phyloP scores from a whole-genome alignment of 805 yeast genomes.

The Cyberlindnera petersonii region DNA sequence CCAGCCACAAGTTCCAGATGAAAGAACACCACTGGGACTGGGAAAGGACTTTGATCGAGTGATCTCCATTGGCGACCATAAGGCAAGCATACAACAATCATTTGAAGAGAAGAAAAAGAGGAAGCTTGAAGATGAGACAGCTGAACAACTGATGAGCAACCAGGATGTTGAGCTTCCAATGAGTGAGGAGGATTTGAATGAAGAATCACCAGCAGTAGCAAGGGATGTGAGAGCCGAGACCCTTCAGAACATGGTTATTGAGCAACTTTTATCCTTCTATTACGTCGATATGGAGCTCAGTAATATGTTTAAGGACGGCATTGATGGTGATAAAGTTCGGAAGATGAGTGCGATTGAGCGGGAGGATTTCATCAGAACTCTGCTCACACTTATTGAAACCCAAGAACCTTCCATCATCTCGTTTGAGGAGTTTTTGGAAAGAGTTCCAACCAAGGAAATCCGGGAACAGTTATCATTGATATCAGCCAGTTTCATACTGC shows the following conservation, averaged over 20 bases:
- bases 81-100: neutral
- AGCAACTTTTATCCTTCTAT: constrained; percentile 8
- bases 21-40: neutral
- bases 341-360: neutral
- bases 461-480: neutral
- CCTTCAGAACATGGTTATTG: constrained; percentile 10
- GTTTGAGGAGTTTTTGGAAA: constrained; percentile 8
- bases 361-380: neutral
- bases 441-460: constrained; percentile 9
- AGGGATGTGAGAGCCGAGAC: constrained; percentile 6
- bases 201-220: neutral
- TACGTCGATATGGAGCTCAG: neutral
- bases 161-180: constrained; percentile 7
- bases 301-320: constrained; percentile 3
- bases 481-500: neutral
- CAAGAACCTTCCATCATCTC: constrained; percentile 7
- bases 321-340: neutral
- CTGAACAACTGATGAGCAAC: neutral
- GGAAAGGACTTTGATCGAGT: neutral
- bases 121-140: neutral
- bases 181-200: constrained; percentile 12
- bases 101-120: neutral
- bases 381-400: constrained; percentile 5
- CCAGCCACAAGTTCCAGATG: neutral
- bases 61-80: neutral